A percentile compares a stretch with the other conserved stretches of the same genome.
Evolutionary conservation across 345 rosid genomes (phyloP).

Genomic region (Pelargonium nanum): DNA sequence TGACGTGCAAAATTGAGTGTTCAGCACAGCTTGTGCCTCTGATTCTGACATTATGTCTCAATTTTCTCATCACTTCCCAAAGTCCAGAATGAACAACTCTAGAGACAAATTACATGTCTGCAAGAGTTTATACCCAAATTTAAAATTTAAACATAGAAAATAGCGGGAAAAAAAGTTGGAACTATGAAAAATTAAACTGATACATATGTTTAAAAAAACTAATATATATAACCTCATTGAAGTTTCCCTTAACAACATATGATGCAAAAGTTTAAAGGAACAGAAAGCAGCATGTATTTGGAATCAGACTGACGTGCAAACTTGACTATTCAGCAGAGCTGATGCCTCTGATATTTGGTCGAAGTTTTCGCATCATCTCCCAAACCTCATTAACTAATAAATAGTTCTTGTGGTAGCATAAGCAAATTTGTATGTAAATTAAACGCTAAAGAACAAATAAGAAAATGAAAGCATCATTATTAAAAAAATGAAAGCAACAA

Average conservation of each 20-base stretch:
- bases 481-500: not conserved
- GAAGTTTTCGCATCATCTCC: constrained; percentile 18
- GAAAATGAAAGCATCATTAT: not conserved
- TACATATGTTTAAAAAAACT: not conserved
- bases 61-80: constrained; percentile 12
- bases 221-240: not conserved
- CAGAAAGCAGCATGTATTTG: not conserved
- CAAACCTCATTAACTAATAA: not conserved
- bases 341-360: constrained; percentile 11
- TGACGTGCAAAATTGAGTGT: constrained; percentile 18
- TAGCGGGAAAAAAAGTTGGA: not conserved
- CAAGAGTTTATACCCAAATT: not conserved
- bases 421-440: not conserved
- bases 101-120: not conserved
- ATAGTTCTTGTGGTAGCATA: not conserved
- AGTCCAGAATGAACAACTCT: not conserved
- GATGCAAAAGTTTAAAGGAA: not conserved
- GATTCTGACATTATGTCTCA: constrained; percentile 1
- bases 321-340: constrained; percentile 16
- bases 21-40: constrained; percentile 15
- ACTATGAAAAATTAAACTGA: not conserved
- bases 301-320: constrained; percentile 44
- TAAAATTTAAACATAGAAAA: not conserved
- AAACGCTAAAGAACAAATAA: not conserved
- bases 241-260: no score